Evolutionary conservation across 139 green algal genomes (phyloP).

Genomic region (Tetradesmus obliquus): DNA sequence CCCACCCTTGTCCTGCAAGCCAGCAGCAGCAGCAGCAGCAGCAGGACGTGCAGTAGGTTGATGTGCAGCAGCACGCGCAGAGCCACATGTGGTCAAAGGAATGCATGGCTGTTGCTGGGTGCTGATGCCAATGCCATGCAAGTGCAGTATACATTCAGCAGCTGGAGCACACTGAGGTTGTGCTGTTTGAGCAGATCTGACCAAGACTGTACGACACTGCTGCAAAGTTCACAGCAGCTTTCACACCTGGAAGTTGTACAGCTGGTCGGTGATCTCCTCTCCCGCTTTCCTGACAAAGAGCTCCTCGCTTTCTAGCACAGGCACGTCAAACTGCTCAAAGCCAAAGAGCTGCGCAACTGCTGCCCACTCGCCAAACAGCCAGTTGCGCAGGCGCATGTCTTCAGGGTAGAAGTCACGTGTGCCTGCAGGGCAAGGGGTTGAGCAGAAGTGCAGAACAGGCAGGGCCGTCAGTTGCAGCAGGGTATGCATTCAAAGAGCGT

Average conservation of each 20-base stretch:
- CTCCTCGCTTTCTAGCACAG: constrained; percentile 97
- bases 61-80: too few species aligned
- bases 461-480: not conserved
- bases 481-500: not conserved
- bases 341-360: constrained; percentile 57
- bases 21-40: not conserved
- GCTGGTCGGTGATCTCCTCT: constrained; percentile 98
- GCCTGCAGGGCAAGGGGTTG: constrained; percentile 57
- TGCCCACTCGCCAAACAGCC: constrained; percentile 92
- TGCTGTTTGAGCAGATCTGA: too few species aligned
- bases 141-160: too few species aligned
- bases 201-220: too few species aligned
- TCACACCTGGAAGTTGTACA: constrained; percentile 96
- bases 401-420: constrained; percentile 97
- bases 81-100: too few species aligned
- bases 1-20: constrained; percentile 90
- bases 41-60: not conserved
- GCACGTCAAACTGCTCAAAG: constrained; percentile 86
- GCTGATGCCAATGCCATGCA: too few species aligned
- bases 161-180: too few species aligned
- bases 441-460: not conserved
- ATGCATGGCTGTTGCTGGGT: too few species aligned
- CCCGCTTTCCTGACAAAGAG: constrained; percentile 97
- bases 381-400: constrained; percentile 93
- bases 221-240: too few species aligned